A percentile compares a stretch with the other conserved stretches of the same genome.
Conservation (phyloP, 208 protist genomes). For the Trypanosoma melophagium region DNA sequence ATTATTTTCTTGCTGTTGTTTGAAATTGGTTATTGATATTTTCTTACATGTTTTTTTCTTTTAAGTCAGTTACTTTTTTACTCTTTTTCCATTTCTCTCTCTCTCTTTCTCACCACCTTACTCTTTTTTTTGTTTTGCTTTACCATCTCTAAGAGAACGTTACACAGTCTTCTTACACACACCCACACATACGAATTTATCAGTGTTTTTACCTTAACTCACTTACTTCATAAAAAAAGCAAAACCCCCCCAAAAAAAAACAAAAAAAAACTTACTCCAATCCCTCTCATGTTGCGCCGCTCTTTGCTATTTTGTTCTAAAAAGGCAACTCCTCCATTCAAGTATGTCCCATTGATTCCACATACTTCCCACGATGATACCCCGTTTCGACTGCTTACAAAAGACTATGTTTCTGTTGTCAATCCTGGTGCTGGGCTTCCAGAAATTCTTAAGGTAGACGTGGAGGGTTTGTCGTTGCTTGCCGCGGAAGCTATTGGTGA, state of each 20-base stretch:
- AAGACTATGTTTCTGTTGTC: constrained; percentile 82
- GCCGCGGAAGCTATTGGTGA: constrained; percentile 89
- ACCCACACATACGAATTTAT: not conserved
- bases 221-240: constrained; percentile 16
- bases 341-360: constrained; percentile 77
- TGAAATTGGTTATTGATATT: not conserved
- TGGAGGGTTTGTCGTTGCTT: constrained; percentile 86
- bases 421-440: constrained; percentile 55
- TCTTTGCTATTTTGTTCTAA: constrained; percentile 26
- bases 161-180: too few relatives aligned
- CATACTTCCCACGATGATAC: constrained; percentile 68
- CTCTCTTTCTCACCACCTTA: too few relatives aligned
- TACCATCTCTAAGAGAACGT: too few relatives aligned
- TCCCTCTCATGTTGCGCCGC: constrained; percentile 53
- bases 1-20: not conserved
- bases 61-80: constrained; percentile 2
- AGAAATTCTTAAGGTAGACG: constrained; percentile 87
- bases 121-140: too few relatives aligned
- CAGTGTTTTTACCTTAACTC: constrained; percentile 1
- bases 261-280: not conserved
- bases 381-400: constrained; percentile 79
- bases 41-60: constrained; percentile 9
- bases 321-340: constrained; percentile 45
- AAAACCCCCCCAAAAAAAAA: not conserved
- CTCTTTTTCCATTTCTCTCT: constrained; percentile 14